A percentile compares a stretch with the other conserved stretches of the same genome.
Conservation (phyloP, 2,329 filamentous ascomycete species). For the Laburnicola sp. region DNA sequence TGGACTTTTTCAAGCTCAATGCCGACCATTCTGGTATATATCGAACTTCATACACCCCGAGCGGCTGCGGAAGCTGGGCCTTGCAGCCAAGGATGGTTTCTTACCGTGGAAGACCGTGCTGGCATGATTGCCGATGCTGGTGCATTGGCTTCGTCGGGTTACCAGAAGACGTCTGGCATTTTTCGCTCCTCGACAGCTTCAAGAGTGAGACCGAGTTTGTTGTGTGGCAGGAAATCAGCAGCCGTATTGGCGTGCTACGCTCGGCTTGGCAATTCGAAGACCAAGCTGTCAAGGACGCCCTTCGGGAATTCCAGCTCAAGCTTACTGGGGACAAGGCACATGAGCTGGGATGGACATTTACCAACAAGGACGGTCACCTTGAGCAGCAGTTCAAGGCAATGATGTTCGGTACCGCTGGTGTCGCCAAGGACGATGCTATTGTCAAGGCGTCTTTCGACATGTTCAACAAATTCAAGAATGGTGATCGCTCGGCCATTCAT, state of each 20-base stretch:
- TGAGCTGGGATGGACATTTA: conserved; percentile 85
- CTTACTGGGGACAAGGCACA: conserved; percentile 80
- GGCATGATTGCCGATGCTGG: conserved; percentile 92
- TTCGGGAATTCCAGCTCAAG: conserved; percentile 81
- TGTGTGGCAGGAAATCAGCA: conserved; percentile 90
- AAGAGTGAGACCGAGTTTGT: conserved; percentile 82
- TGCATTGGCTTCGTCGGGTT: conserved; percentile 84
- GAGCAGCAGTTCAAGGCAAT: conserved; percentile 93
- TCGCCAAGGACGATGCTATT: conserved; percentile 76
- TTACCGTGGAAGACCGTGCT: conserved; percentile 87
- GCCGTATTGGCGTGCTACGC: conserved; percentile 76
- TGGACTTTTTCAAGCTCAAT: conserved; percentile 96
- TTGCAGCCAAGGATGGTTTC: conserved; percentile 78
- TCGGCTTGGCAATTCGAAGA: conserved; percentile 90
- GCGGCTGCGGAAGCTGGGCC: conserved; percentile 81
- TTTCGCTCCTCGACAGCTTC: conserved; percentile 84
- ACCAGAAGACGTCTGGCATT: conserved; percentile 89
- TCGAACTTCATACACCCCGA: conserved; percentile 83
- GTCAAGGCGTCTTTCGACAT: conserved; percentile 83
- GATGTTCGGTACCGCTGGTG: conserved; percentile 81
- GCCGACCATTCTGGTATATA: conserved; percentile 93
- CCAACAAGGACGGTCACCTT: conserved; percentile 81
- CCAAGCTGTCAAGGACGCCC: conserved; percentile 68
- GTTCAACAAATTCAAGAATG: conserved; percentile 80
- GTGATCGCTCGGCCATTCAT: conserved; percentile 81